A percentile compares a stretch with the other conserved stretches of the same genome.
phyloP scores from a whole-genome alignment of 306 rosid genomes.

The Glycine latifolia region DNA sequence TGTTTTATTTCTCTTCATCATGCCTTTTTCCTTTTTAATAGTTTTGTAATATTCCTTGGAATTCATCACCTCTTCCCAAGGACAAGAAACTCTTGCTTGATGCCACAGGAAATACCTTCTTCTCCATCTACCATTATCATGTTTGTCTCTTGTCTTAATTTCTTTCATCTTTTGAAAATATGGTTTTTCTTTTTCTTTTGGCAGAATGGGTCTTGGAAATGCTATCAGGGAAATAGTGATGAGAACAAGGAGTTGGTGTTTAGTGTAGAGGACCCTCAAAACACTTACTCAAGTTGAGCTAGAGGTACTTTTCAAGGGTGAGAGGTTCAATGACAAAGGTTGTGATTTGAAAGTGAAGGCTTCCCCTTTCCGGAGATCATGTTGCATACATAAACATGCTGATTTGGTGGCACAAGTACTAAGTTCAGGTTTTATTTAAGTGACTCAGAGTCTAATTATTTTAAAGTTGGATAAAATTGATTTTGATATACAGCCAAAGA shows the following conservation, averaged over 20 bases:
- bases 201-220: slow-evolving; percentile 80
- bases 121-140: slow-evolving; percentile 55
- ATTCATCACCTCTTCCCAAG: slow-evolving; percentile 48
- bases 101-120: slow-evolving; percentile 57
- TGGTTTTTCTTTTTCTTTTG: slow-evolving; percentile 7
- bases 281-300: slow-evolving; percentile 66
- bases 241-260: slow-evolving; percentile 55
- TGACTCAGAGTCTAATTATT: neutral
- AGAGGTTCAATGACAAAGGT: slow-evolving; percentile 44
- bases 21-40: too few species aligned
- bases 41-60: too few species aligned
- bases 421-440: neutral
- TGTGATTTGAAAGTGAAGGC: slow-evolving; percentile 69
- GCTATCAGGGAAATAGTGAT: slow-evolving; percentile 62
- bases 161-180: neutral
- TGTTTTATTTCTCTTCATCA: too few species aligned
- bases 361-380: slow-evolving; percentile 70
- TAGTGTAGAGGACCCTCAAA: slow-evolving; percentile 61
- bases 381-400: slow-evolving; percentile 63
- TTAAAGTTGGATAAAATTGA: neutral
- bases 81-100: slow-evolving; percentile 58
- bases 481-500: neutral
- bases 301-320: slow-evolving; percentile 60
- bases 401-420: slow-evolving; percentile 83
- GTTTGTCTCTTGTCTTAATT: slow-evolving; percentile 49